Evolutionary conservation across 202 grass and related monocot species (phyloP).

Genomic region (Digitaria exilis): DNA sequence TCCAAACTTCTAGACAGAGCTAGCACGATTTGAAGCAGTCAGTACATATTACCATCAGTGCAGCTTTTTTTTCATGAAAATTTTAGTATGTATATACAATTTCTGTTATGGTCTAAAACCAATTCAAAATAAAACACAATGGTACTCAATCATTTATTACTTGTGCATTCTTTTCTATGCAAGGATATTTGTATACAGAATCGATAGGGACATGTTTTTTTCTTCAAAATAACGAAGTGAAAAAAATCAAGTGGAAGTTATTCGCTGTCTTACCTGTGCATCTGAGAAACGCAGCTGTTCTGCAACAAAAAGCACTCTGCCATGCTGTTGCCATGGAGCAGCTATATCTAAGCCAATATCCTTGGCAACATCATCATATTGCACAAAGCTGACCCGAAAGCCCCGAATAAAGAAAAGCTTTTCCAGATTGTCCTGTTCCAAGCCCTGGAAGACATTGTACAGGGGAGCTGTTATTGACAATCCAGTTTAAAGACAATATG

Average conservation of each 20-base stretch:
- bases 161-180: not conserved
- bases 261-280: slow-evolving; percentile 65
- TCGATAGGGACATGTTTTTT: not conserved
- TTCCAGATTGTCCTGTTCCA: slow-evolving; percentile 51
- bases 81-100: not conserved
- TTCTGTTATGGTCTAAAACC: not conserved
- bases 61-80: not conserved
- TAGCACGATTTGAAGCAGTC: not conserved
- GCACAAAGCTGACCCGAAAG: slow-evolving; percentile 58
- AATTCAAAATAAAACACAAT: not conserved
- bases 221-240: not conserved
- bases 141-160: not conserved
- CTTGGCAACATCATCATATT: slow-evolving; percentile 54
- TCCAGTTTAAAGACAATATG: not conserved
- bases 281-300: slow-evolving; percentile 91
- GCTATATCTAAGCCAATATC: slow-evolving; percentile 44
- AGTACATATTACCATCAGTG: not conserved
- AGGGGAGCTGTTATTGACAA: slow-evolving; percentile 19
- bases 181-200: not conserved
- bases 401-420: slow-evolving; percentile 70
- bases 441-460: slow-evolving; percentile 45
- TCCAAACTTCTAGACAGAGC: not conserved
- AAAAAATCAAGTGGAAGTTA: not conserved
- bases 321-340: slow-evolving; percentile 20
- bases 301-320: slow-evolving; percentile 61